Percentiles rank a stretch among this genome's conserved stretches.
These are phyloP conservation scores for Myxozyma melibiosi DNA, from an alignment of 805 yeast species.

Conservation along the genomic window DNA sequence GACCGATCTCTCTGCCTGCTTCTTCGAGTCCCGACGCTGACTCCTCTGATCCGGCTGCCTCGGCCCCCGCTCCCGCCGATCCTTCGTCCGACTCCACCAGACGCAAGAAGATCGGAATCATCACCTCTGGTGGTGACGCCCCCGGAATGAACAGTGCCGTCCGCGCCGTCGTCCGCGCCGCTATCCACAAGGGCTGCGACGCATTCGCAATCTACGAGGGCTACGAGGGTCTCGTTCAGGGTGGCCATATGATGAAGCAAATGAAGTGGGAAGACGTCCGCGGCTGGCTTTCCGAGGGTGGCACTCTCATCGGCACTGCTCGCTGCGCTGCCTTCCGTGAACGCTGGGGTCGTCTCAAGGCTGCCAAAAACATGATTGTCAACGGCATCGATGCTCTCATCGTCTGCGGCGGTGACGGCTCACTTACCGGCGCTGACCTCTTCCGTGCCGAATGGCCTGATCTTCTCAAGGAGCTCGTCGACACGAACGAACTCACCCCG, in stretches of 20 bases:
- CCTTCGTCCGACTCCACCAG: constrained; percentile 25
- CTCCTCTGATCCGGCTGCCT: too few relatives aligned
- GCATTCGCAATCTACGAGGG: constrained; percentile 93
- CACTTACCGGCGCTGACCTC: constrained; percentile 94
- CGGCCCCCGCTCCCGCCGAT: constrained; percentile 4
- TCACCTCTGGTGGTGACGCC: constrained; percentile 99
- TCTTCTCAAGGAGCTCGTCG: constrained; percentile 69
- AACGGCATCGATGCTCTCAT: constrained; percentile 93
- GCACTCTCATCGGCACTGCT: constrained; percentile 96
- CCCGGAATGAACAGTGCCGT: constrained; percentile 99
- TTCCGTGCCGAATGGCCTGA: constrained; percentile 96
- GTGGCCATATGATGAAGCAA: constrained; percentile 75
- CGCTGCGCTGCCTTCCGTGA: constrained; percentile 84
- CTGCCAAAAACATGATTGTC: constrained; percentile 79
- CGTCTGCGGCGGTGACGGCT: constrained; percentile 99
- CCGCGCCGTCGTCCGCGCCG: constrained; percentile 92
- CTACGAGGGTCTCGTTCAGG: constrained; percentile 86
- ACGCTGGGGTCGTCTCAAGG: constrained; percentile 78
- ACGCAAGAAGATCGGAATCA: constrained; percentile 77
- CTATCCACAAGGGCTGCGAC: constrained; percentile 83
- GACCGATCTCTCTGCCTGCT: constrained; percentile 15
- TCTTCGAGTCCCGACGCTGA: too few relatives aligned
- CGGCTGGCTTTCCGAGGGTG: constrained; percentile 90
- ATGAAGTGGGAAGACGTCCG: constrained; percentile 94
- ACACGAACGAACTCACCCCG: constrained; percentile 56